Percentiles rank a stretch among this genome's conserved stretches.
These are phyloP conservation scores for Pythium aphanidermatum DNA, from an alignment of 352 stramenopile genomes.

Conservation along the genomic window DNA sequence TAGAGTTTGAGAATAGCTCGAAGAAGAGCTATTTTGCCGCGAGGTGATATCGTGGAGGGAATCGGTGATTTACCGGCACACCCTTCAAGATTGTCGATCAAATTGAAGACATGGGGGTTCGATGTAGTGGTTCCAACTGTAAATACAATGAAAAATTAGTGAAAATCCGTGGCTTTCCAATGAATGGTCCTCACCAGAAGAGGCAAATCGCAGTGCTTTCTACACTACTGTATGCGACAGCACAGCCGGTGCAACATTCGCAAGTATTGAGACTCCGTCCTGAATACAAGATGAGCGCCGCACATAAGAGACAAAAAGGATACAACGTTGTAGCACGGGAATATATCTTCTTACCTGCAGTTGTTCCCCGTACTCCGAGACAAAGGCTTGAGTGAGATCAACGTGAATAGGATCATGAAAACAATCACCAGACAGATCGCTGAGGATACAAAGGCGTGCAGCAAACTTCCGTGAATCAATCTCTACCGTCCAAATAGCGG, in stretches of 20 bases:
- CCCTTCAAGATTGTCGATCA: constrained; percentile 7
- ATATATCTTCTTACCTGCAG: constrained; percentile 6
- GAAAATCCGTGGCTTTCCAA: no score
- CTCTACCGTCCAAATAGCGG: constrained; percentile 10
- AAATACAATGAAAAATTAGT: no score
- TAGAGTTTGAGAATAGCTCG: constrained; percentile 2
- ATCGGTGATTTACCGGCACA: neutral
- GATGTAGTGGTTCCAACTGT: no score
- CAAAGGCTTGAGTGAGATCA: constrained; percentile 1
- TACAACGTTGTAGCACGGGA: neutral
- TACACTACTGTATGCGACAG: no score
- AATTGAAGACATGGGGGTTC: constrained; percentile 8
- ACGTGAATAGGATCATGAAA: constrained; percentile 16
- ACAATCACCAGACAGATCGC: constrained; percentile 13
- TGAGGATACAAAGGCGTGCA: constrained; percentile 10
- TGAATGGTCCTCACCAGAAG: no score
- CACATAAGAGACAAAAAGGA: neutral
- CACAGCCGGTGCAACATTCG: no score
- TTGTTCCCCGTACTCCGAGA: constrained; percentile 2
- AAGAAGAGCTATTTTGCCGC: constrained; percentile 1
- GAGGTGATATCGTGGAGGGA: constrained; percentile 1
- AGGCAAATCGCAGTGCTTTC: no score
- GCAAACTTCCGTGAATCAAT: neutral
- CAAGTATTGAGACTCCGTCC: no score
- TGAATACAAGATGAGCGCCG: constrained; percentile 2